Evolutionary conservation across 495 filamentous ascomycete species (phyloP).

Genomic region (Tuber calosporum): DNA sequence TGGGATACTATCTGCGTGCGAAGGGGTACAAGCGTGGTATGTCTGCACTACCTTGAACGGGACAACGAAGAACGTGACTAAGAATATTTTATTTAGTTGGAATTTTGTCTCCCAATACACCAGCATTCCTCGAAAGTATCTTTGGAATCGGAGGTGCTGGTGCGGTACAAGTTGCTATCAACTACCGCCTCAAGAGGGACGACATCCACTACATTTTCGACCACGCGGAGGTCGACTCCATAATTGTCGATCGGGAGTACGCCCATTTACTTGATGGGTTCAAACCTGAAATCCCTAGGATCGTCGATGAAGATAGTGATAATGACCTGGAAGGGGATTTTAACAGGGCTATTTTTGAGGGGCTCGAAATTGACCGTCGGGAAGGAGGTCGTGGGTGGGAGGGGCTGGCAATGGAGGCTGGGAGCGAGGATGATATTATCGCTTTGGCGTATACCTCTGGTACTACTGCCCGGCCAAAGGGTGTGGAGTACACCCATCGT

Average conservation of each 20-base stretch:
- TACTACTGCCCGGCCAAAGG: slow-evolving; percentile 87
- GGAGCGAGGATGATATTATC: slow-evolving; percentile 69
- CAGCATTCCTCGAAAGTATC: slow-evolving; percentile 82
- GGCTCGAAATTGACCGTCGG: slow-evolving; percentile 59
- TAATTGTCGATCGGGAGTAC: slow-evolving; percentile 81
- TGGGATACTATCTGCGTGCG: slow-evolving; percentile 78
- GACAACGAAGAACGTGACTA: neutral
- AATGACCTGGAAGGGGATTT: slow-evolving; percentile 72
- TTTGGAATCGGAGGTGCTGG: slow-evolving; percentile 85
- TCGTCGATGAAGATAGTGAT: slow-evolving; percentile 83
- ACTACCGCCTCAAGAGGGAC: slow-evolving; percentile 78
- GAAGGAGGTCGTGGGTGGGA: slow-evolving; percentile 65
- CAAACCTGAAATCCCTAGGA: slow-evolving; percentile 57
- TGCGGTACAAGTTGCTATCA: slow-evolving; percentile 73
- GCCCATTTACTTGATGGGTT: slow-evolving; percentile 60
- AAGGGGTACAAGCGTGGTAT: slow-evolving; percentile 54
- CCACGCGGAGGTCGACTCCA: slow-evolving; percentile 69
- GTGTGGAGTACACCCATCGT: slow-evolving; percentile 85
- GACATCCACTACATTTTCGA: slow-evolving; percentile 87
- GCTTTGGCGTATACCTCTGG: slow-evolving; percentile 90
- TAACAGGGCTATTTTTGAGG: slow-evolving; percentile 75
- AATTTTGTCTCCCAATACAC: slow-evolving; percentile 83
- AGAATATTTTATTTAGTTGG: slow-evolving; percentile 48
- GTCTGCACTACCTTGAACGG: slow-evolving; percentile 16
- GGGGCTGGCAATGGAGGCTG: slow-evolving; percentile 59